Evolutionary conservation across 371 early-diverging fungal genomes (phyloP).

Genomic region (Mucor velutinosus): DNA sequence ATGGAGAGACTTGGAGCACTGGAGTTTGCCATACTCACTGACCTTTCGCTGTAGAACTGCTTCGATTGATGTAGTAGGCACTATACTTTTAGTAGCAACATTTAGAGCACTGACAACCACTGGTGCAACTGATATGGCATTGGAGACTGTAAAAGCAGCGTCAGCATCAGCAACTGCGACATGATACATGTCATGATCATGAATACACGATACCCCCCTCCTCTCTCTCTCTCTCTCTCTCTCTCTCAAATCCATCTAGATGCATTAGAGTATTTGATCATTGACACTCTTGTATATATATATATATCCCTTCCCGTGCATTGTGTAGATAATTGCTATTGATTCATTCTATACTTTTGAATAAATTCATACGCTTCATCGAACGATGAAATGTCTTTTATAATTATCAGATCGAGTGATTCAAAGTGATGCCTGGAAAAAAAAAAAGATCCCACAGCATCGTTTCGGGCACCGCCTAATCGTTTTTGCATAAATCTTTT

Average conservation of each 20-base stretch:
- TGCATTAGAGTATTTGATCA: neutral
- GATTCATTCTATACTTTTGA: neutral
- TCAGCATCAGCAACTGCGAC: neutral
- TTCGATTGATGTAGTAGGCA: constrained; percentile 59
- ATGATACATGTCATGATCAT: neutral
- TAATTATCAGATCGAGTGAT: too few relatives aligned
- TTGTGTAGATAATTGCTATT: neutral
- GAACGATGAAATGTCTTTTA: too few relatives aligned
- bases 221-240: too few relatives aligned
- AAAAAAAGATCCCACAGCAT: neutral
- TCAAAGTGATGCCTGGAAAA: neutral
- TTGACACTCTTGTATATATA: neutral
- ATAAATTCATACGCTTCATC: too few relatives aligned
- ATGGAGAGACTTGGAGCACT: too few relatives aligned
- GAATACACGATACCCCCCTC: neutral
- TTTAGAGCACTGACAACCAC: constrained; percentile 39
- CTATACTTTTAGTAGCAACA: constrained; percentile 49
- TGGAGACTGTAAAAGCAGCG: neutral
- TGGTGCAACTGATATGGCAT: constrained; percentile 40
- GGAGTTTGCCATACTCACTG: neutral
- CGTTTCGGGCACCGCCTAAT: neutral
- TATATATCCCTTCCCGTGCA: neutral
- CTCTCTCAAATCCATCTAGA: neutral
- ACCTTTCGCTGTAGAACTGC: constrained; percentile 45
- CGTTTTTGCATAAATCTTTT: neutral